Evolutionary conservation across 2,329 filamentous ascomycete species (phyloP).

Genomic region (Hypoxylon sp.): DNA sequence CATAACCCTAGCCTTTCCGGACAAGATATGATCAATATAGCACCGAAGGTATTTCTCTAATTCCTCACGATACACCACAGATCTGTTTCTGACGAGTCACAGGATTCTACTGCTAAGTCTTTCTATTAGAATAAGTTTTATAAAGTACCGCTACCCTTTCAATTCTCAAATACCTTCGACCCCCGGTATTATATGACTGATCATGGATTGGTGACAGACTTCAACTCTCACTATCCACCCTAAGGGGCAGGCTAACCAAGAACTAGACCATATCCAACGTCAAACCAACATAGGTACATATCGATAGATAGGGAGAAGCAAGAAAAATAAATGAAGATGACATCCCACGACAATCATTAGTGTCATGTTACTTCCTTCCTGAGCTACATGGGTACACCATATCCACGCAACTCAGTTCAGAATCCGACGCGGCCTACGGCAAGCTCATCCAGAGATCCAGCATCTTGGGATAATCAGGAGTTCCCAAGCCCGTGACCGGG

Average conservation of each 20-base stretch:
- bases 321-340: neutral
- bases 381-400: too few species aligned
- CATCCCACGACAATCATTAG: neutral
- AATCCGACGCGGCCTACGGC: neutral
- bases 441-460: conserved; percentile 16
- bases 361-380: too few species aligned
- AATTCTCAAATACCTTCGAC: too few species aligned
- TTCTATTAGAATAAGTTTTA: too few species aligned
- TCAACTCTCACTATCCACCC: neutral
- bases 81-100: too few species aligned
- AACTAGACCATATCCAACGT: neutral
- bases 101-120: too few species aligned
- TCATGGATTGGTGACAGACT: neutral
- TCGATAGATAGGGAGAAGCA: neutral
- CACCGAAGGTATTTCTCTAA: neutral
- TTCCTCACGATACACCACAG: too few species aligned
- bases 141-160: too few species aligned
- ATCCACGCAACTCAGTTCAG: neutral
- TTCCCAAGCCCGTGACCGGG: conserved; percentile 17
- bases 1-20: neutral
- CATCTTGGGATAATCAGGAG: conserved; percentile 14
- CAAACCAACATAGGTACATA: neutral
- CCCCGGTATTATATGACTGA: too few species aligned
- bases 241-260: neutral
- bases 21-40: neutral